Conservation (phyloP, 352 stramenopile genomes). For the Phytophthora podocarpi region DNA sequence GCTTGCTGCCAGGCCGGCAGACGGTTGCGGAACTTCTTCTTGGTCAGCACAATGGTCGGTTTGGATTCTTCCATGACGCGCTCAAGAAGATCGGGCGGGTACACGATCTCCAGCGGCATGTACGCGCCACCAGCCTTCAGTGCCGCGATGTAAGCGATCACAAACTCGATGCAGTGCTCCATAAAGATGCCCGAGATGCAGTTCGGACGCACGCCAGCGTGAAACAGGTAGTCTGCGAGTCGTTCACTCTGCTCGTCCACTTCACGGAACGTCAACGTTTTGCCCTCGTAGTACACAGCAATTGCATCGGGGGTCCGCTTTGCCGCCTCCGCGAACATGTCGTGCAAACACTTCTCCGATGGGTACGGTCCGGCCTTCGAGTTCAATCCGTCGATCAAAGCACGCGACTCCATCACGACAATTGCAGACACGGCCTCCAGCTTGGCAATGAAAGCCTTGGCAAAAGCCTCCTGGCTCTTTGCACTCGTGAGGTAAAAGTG, state of each 20-base stretch:
- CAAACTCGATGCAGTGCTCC: conserved; percentile 92
- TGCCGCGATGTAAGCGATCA: conserved; percentile 90
- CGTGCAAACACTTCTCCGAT: conserved; percentile 76
- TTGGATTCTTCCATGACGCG: conserved; percentile 90
- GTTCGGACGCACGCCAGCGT: conserved; percentile 68
- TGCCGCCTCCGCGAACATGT: conserved; percentile 78
- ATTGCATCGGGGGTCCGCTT: conserved; percentile 62
- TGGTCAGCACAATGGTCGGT: conserved; percentile 88
- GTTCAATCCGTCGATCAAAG: conserved; percentile 60
- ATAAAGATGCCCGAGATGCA: conserved; percentile 88
- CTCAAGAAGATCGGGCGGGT: conserved; percentile 89
- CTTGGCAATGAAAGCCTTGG: conserved; percentile 39
- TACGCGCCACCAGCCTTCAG: conserved; percentile 92
- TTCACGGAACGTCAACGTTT: conserved; percentile 69
- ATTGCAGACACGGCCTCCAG: conserved; percentile 40
- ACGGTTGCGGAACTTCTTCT: conserved; percentile 67
- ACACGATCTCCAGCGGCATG: conserved; percentile 91
- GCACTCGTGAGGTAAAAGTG: conserved; percentile 68
- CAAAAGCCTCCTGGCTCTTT: conserved; percentile 40
- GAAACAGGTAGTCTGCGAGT: conserved; percentile 70
- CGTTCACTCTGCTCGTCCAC: conserved; percentile 69
- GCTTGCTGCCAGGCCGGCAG: conserved; percentile 72
- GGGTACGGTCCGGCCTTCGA: conserved; percentile 60
- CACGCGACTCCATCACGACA: conserved; percentile 49
- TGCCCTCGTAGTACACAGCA: conserved; percentile 76